Evolutionary conservation across 768 basidiomycete species (phyloP).

Genomic region (Boletus speciosus): DNA sequence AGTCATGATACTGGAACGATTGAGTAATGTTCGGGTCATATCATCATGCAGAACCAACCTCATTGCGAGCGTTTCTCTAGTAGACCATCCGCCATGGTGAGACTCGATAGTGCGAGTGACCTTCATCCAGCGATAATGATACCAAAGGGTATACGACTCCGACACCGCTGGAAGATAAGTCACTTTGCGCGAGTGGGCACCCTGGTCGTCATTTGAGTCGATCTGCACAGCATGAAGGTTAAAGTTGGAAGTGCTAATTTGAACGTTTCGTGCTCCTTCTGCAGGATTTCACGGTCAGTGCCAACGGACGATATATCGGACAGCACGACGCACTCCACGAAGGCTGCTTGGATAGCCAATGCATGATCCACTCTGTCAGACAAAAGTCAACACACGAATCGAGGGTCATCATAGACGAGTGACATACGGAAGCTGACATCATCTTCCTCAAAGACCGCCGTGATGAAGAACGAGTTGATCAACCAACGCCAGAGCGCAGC

Average conservation of each 20-base stretch:
- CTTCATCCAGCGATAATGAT: slow-evolving; percentile 31
- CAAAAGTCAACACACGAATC: background rate
- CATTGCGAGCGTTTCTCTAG: slow-evolving; percentile 21
- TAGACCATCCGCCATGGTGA: slow-evolving; percentile 14
- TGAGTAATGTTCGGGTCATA: background rate
- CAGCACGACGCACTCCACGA: slow-evolving; percentile 48
- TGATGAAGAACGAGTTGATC: slow-evolving; percentile 56
- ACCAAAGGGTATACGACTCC: slow-evolving; percentile 35
- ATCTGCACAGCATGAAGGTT: slow-evolving; percentile 27
- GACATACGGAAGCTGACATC: slow-evolving; percentile 55
- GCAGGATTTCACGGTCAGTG: background rate
- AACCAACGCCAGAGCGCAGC: slow-evolving; percentile 41
- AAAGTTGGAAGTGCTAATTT: slow-evolving; percentile 45
- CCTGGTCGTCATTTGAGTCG: slow-evolving; percentile 21
- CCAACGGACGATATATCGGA: background rate
- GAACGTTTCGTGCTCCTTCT: slow-evolving; percentile 46
- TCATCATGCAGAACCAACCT: slow-evolving; percentile 10
- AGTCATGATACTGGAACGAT: slow-evolving; percentile 44
- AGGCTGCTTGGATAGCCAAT: slow-evolving; percentile 62
- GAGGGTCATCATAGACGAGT: background rate
- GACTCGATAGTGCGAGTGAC: slow-evolving; percentile 22
- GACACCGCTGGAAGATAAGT: slow-evolving; percentile 34
- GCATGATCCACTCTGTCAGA: slow-evolving; percentile 61
- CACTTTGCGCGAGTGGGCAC: slow-evolving; percentile 26
- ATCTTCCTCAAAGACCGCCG: slow-evolving; percentile 55